A percentile compares a stretch with the other conserved stretches of the same genome.
Evolutionary conservation across 805 yeast genomes (phyloP).

Genomic region (Pichia ethanolica): DNA sequence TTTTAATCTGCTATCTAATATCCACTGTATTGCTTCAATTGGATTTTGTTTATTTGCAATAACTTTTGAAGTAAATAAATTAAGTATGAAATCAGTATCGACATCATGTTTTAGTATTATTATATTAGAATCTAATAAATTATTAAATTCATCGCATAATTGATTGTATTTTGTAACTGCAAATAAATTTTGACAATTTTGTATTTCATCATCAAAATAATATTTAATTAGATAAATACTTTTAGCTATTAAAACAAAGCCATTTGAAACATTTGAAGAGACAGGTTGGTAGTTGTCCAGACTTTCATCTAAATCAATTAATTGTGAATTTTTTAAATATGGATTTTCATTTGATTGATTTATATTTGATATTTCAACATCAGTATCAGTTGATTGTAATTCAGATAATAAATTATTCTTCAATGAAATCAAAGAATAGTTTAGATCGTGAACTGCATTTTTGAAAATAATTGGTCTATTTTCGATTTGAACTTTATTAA

Average conservation of each 20-base stretch:
- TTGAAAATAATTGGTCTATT: constrained; percentile 18
- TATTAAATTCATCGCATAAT: constrained; percentile 14
- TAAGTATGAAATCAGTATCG: constrained; percentile 23
- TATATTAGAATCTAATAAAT: constrained; percentile 17
- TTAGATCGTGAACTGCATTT: constrained; percentile 23
- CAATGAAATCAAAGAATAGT: constrained; percentile 14
- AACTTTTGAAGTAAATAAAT: constrained; percentile 20
- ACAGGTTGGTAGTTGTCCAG: constrained; percentile 3
- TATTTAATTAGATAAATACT: constrained; percentile 18
- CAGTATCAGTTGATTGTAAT: not conserved
- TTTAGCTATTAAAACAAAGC: constrained; percentile 21
- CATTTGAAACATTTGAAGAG: constrained; percentile 12
- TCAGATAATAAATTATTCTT: constrained; percentile 1
- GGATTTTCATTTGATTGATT: no score
- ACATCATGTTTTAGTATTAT: constrained; percentile 19
- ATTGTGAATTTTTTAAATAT: not conserved
- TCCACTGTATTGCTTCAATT: constrained; percentile 18
- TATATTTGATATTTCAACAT: no score
- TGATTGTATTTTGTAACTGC: constrained; percentile 14
- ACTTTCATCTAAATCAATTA: constrained; percentile 3
- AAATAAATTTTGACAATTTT: constrained; percentile 5
- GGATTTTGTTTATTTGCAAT: constrained; percentile 16
- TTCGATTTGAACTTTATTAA: constrained; percentile 8
- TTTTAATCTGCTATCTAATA: constrained; percentile 16
- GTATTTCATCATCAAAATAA: constrained; percentile 17